These are phyloP conservation scores for Cornus florida DNA, from an alignment of 148 eudicot genomes.

Conservation along the genomic window DNA sequence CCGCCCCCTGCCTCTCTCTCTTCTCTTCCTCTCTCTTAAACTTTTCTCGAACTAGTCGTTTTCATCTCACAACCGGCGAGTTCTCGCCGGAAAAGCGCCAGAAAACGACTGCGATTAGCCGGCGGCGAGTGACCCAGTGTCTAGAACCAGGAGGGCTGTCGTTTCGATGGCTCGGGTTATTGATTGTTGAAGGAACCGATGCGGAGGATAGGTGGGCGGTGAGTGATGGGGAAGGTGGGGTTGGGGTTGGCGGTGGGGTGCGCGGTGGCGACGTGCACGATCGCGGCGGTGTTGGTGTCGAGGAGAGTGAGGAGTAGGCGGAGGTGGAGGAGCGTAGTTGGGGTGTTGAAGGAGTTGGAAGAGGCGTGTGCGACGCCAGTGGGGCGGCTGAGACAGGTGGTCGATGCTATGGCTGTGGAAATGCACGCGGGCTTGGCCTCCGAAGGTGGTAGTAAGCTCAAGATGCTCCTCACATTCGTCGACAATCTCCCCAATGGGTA, in stretches of 20 bases:
- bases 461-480: conserved; percentile 87
- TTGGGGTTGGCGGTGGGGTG: conserved; percentile 55
- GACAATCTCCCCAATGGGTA: conserved; percentile 85
- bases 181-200: background rate
- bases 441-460: conserved; percentile 94
- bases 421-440: conserved; percentile 98
- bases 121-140: background rate
- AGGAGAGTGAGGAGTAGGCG: conserved; percentile 52
- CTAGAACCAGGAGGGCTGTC: conserved; percentile 1
- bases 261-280: conserved; percentile 68
- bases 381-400: conserved; percentile 72
- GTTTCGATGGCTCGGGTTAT: conserved; percentile 15
- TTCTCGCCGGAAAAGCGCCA: conserved; percentile 29
- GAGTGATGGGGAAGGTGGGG: conserved; percentile 61
- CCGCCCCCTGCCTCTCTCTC: conserved; percentile 22
- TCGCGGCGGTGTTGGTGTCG: conserved; percentile 76
- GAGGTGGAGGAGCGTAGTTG: conserved; percentile 65
- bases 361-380: conserved; percentile 60
- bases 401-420: conserved; percentile 97
- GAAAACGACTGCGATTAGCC: conserved; percentile 1
- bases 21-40: conserved; percentile 28
- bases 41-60: conserved; percentile 42
- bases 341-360: conserved; percentile 60
- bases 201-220: background rate
- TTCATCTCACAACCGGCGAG: conserved; percentile 18